These are phyloP conservation scores for Mycena albidolilacea DNA, from an alignment of 768 basidiomycete species.

Conservation along the genomic window DNA sequence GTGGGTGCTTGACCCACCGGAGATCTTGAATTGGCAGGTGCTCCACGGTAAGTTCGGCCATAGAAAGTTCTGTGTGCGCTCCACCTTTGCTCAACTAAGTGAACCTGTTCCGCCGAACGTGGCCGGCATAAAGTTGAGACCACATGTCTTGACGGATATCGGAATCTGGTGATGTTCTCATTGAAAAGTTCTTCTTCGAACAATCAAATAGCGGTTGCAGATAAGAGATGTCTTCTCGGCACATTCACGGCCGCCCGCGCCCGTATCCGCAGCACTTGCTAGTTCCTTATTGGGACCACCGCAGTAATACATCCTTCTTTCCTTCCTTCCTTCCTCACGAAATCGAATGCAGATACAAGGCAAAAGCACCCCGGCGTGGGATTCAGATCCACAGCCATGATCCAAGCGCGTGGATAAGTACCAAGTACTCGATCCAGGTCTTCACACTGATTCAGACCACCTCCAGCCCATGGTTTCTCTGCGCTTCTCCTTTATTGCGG, in stretches of 20 bases:
- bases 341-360: constrained; percentile 5
- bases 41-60: constrained; percentile 24
- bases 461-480: constrained; percentile 16
- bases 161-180: constrained; percentile 21
- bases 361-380: constrained; percentile 1
- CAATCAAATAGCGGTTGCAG: constrained; percentile 8
- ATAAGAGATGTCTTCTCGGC: constrained; percentile 17
- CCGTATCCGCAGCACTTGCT: constrained; percentile 3
- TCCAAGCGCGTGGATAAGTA: constrained; percentile 30
- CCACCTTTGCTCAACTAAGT: constrained; percentile 23
- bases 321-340: constrained; percentile 2
- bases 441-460: constrained; percentile 10
- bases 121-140: constrained; percentile 22
- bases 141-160: constrained; percentile 11
- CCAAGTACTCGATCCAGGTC: constrained; percentile 2
- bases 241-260: constrained; percentile 8
- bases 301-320: constrained; percentile 6
- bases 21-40: constrained; percentile 24
- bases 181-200: constrained; percentile 17
- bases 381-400: constrained; percentile 6
- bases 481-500: constrained; percentile 21
- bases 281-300: constrained; percentile 4
- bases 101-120: constrained; percentile 25
- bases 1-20: constrained; percentile 23
- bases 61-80: constrained; percentile 25